Evolutionary conservation across 805 yeast species (phyloP), one percentile per base, ranked within the genome.

Genomic region (Yarrowia sp.): DNA sequence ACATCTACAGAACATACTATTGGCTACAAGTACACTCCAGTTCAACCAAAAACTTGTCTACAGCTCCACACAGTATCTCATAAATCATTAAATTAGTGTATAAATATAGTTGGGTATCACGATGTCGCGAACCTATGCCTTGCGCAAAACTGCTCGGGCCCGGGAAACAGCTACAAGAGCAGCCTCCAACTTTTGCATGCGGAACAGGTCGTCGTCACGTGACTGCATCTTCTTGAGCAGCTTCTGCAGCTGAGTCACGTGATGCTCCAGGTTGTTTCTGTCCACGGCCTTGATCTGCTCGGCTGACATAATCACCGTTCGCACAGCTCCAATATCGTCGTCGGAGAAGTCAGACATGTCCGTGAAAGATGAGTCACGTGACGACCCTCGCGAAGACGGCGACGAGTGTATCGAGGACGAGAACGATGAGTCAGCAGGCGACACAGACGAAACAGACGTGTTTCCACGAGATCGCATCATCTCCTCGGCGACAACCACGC

Each of bases 171-270:
- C 58, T 2, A 32, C 41, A 4, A 51, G 32, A 8, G 58, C 58
- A 12, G 58, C 58, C 24, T 51, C 58, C 21, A 51, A 16, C 32
- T 51, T 51, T 24, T 51, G 42, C 58, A 51, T 51, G 12, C 58
- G 58, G 27, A 51, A 51, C 6, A 35, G 18, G 12, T 51, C 42
- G 16, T 51, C 58, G 16, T 33, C 58, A 51, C 42, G 58, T 24
- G 42, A 35, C 22, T 24, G 42, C 8, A 8, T 24, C 27, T 35
- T 51, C 3, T 6, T 7, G 2, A 51, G 7, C 42, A 33, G 32
- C 16, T 10, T 21, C 12, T 63, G 56, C 5, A 70, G 32, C 42
- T 35, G 41, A 1, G 25, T 51, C 31, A 51, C 58, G 22, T 51
- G 42, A 16, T 33, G 58, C 32, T 33, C 42, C 10, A 51, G 42